Base-by-base conservation (phyloP, 1,284 basidiomycete genomes). In the Ceratobasidium sp. region DNA sequence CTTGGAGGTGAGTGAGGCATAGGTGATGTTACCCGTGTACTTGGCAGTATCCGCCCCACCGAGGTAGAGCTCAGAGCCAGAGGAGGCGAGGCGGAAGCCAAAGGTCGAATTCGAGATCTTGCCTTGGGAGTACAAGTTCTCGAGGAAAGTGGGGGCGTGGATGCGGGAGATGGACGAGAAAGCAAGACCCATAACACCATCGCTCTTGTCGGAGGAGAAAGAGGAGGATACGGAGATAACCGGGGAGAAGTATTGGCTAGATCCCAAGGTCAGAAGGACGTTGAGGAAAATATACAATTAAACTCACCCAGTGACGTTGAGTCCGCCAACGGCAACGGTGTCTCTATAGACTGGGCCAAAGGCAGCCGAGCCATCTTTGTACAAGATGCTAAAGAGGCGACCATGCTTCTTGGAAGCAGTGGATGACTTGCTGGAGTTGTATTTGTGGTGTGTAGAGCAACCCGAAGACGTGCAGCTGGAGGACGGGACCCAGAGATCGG, bases 341-440 rank as follows among this genome's bases (percentile, higher is more conserved):
- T 92, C 91, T 2, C 82, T 83, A 82, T 87, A 90, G 76, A 88
- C 84, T 43, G 83, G 82, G 52, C 90, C 90, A 11, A 81, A 80
- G 7, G 88, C 88, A 22, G 84, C 84, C 13, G 87, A 88, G 19
- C 88, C 88, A 80, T 90, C 89, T 13, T 87, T 89, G 81, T 89
- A 92, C 2, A 80, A 22, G 76, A 90, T 86, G 6, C 59, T 75
- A 83, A 91, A 90, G 0, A 78, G 79, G 7, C 71, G 52, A 17
- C 51, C 56, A 40, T 9, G 5, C 73, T 75, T 75, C 32, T 32
- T 52, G n/a, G 32, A 40, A 5, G 73, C 57, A 32, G 62, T 66
- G 13, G 73, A 75, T 40, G 32, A 43, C 19, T 37, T 9, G 25
- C 62, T 11, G 25, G n/a, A 40, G 37, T 9, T 75, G 25, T 75